These are phyloP conservation scores for Terfezia boudieri DNA, from an alignment of 495 filamentous ascomycete genomes.

Conservation along the genomic window DNA sequence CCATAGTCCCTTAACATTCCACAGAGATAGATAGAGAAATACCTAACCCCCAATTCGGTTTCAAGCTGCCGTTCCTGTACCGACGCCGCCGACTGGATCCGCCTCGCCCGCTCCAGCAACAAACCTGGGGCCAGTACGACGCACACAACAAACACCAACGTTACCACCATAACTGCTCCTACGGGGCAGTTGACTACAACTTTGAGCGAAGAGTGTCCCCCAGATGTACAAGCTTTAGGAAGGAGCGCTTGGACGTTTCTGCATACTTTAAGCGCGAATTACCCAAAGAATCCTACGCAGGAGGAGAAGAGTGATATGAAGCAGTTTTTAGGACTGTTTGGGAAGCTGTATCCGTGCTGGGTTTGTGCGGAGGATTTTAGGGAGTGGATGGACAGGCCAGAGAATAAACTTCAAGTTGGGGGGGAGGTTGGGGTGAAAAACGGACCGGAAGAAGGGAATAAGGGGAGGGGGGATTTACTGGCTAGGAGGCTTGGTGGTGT, in stretches of 20 bases:
- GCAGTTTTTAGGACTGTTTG: constrained; percentile 59
- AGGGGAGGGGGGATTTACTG: constrained; percentile 78
- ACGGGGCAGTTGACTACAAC: constrained; percentile 19
- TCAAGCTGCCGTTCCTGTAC: constrained; percentile 74
- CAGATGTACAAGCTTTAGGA: constrained; percentile 69
- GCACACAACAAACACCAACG: constrained; percentile 16
- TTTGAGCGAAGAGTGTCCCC: constrained; percentile 37
- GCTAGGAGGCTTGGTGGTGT: constrained; percentile 64
- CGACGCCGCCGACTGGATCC: constrained; percentile 42
- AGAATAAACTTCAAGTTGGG: constrained; percentile 41
- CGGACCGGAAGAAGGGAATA: constrained; percentile 86
- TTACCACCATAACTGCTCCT: constrained; percentile 19
- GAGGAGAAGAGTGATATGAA: constrained; percentile 49
- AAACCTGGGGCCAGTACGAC: constrained; percentile 8
- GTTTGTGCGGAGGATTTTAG: constrained; percentile 83
- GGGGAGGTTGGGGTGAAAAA: constrained; percentile 70
- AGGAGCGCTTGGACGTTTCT: constrained; percentile 80
- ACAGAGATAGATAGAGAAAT: not conserved
- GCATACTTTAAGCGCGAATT: constrained; percentile 71
- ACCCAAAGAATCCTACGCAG: constrained; percentile 43
- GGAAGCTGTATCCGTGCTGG: constrained; percentile 83
- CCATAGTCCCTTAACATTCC: not conserved
- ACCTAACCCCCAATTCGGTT: not conserved
- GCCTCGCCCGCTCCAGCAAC: constrained; percentile 38
- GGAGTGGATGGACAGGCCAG: constrained; percentile 52